These are phyloP conservation scores for Metschnikowia orientalis DNA, from an alignment of 805 yeast genomes.

Conservation along the genomic window DNA sequence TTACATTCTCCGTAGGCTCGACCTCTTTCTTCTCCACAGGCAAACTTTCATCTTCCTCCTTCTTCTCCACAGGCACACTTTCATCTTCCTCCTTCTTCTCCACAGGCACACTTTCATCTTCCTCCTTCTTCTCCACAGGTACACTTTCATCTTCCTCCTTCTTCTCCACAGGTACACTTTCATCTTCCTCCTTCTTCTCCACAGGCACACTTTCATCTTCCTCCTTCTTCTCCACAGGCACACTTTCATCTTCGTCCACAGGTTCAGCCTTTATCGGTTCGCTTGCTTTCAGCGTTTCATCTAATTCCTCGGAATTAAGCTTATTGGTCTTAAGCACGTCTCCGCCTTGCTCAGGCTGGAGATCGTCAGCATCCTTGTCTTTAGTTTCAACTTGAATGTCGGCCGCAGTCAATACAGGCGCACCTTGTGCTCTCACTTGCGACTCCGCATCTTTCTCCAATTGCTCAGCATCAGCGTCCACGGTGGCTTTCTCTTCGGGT, in stretches of 20 bases:
- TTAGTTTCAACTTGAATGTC: neutral
- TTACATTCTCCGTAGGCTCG: neutral
- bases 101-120: constrained; percentile 6
- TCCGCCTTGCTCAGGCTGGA: too few relatives aligned
- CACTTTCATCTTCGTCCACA: too few relatives aligned
- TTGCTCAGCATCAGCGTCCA: constrained; percentile 10
- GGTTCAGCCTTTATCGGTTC: too few relatives aligned
- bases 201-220: too few relatives aligned
- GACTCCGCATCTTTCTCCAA: constrained; percentile 18
- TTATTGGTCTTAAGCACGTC: too few relatives aligned
- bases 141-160: too few relatives aligned
- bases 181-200: too few relatives aligned
- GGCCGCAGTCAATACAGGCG: constrained; percentile 1
- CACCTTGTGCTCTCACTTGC: constrained; percentile 10
- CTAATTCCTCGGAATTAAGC: too few relatives aligned
- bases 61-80: constrained; percentile 8
- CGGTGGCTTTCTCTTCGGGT: neutral
- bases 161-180: too few relatives aligned
- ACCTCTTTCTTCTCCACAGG: constrained; percentile 2
- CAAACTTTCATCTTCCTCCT: constrained; percentile 1
- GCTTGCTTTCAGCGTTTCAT: too few relatives aligned
- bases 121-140: constrained; percentile 1
- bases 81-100: constrained; percentile 7
- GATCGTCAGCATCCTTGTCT: too few relatives aligned
- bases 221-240: too few relatives aligned